Conservation (phyloP, 83 land plant genomes). For the Picea abies region DNA sequence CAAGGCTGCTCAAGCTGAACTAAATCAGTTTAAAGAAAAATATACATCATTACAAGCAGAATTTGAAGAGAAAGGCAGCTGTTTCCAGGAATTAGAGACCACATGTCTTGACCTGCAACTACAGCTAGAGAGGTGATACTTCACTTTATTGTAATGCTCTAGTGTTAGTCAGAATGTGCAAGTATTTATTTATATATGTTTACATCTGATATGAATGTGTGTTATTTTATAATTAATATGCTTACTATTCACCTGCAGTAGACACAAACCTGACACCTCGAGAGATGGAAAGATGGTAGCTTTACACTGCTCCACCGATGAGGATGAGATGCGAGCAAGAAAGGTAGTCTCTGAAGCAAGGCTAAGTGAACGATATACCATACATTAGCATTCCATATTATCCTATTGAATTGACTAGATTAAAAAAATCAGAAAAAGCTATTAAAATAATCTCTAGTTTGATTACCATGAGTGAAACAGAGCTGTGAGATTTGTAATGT, state of each 20-base stretch:
- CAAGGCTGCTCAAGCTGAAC: slow-evolving; percentile 33
- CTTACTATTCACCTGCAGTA: not conserved
- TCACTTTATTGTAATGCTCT: not conserved
- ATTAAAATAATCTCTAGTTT: not conserved
- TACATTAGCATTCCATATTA: not conserved
- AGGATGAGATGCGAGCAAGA: not conserved
- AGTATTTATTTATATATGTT: not conserved
- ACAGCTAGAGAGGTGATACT: slow-evolving; percentile 56
- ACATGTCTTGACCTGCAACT: slow-evolving; percentile 60
- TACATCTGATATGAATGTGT: not conserved
- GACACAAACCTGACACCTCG: not conserved
- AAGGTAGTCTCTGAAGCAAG: slow-evolving; percentile 6
- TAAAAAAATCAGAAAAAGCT: not conserved
- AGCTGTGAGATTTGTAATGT: not conserved
- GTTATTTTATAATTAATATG: not conserved
- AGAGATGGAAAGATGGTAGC: not conserved
- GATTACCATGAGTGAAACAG: not conserved
- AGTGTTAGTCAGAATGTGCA: not conserved
- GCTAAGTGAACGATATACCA: not conserved
- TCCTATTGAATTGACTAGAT: not conserved
- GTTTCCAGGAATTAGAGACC: slow-evolving; percentile 51
- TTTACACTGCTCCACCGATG: not conserved
- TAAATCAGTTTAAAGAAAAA: slow-evolving; percentile 43
- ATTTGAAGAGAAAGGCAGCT: slow-evolving; percentile 47
- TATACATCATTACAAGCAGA: slow-evolving; percentile 50